Evolutionary conservation across 805 yeast species (phyloP).

Genomic region (Clavispora phyllophila): DNA sequence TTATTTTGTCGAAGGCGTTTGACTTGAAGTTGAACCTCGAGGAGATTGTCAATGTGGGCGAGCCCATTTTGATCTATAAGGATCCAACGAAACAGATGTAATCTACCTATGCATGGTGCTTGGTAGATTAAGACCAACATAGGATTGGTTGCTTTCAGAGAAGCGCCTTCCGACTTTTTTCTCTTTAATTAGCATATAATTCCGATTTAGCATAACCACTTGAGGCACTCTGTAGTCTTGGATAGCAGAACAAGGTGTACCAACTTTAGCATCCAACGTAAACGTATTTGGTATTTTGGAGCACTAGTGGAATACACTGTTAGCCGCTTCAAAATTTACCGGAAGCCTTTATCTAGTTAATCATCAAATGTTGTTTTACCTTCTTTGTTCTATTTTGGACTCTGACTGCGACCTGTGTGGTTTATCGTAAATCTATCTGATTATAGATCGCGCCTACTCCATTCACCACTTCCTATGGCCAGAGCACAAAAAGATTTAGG

Average conservation of each 20-base stretch:
- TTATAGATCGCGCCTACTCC: not conserved
- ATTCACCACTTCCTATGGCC: slow-evolving; percentile 7
- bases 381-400: not conserved
- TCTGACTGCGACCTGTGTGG: not conserved
- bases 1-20: slow-evolving; percentile 84
- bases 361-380: not conserved
- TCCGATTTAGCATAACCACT: not conserved
- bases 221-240: not conserved
- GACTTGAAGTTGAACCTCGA: slow-evolving; percentile 79
- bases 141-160: not conserved
- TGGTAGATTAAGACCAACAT: not conserved
- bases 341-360: no score
- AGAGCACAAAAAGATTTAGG: slow-evolving; percentile 12
- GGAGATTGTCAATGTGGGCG: slow-evolving; percentile 82
- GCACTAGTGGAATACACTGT: no score
- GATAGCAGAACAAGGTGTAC: no score
- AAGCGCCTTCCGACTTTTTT: not conserved
- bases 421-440: not conserved
- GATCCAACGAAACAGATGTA: not conserved
- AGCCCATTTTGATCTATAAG: slow-evolving; percentile 75
- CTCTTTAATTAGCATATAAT: not conserved
- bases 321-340: no score
- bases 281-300: no score
- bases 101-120: not conserved
- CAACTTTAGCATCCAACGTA: no score